These are phyloP conservation scores for Polyporus arcularius DNA, from an alignment of 768 basidiomycete genomes.

Conservation along the genomic window DNA sequence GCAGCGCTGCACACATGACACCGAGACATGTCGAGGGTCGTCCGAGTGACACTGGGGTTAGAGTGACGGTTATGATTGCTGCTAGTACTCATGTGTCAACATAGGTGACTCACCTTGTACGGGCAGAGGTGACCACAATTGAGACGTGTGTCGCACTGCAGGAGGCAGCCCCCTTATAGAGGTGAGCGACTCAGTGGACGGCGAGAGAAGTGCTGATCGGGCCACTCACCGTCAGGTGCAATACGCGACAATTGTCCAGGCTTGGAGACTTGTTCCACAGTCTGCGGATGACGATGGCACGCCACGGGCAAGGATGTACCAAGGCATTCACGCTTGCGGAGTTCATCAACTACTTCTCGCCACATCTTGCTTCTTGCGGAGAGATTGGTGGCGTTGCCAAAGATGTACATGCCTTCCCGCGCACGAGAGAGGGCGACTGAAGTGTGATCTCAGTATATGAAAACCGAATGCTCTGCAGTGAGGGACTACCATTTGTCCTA, in stretches of 20 bases:
- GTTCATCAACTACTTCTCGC: slow-evolving; percentile 53
- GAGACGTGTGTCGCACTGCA: slow-evolving; percentile 51
- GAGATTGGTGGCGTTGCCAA: slow-evolving; percentile 65
- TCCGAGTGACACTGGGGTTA: slow-evolving; percentile 58
- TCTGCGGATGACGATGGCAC: slow-evolving; percentile 56
- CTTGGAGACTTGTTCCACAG: slow-evolving; percentile 40
- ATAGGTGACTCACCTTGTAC: slow-evolving; percentile 45
- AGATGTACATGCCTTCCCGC: slow-evolving; percentile 68
- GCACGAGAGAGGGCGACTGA: slow-evolving; percentile 72
- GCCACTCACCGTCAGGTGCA: slow-evolving; percentile 55
- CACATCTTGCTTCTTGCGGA: slow-evolving; percentile 56
- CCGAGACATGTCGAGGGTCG: slow-evolving; percentile 53
- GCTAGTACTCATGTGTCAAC: background rate
- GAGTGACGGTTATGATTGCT: background rate
- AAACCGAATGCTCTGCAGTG: background rate
- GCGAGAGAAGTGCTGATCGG: background rate
- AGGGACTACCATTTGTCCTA: slow-evolving; percentile 50
- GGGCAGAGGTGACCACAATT: slow-evolving; percentile 67
- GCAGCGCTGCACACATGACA: slow-evolving; percentile 52
- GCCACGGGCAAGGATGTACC: slow-evolving; percentile 56
- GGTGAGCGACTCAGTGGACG: background rate
- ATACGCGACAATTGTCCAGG: slow-evolving; percentile 53
- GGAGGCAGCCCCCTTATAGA: slow-evolving; percentile 58
- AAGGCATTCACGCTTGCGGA: slow-evolving; percentile 47
- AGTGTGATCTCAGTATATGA: background rate